Conservation (phyloP, 768 basidiomycete genomes). For the Kwoniella botswanensis region DNA sequence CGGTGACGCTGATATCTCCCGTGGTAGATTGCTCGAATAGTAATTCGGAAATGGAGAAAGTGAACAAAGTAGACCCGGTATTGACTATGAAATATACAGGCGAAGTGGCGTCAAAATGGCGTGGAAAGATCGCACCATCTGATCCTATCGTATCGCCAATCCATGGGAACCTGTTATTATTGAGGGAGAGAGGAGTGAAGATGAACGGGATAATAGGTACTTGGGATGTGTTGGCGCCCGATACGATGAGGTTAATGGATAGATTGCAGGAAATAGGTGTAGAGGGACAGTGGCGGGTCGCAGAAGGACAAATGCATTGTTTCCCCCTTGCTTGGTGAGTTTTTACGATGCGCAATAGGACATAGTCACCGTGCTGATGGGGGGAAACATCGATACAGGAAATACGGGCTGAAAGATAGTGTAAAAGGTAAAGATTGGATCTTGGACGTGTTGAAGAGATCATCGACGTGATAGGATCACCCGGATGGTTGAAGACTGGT, state of each 20-base stretch:
- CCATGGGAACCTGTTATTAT: neutral
- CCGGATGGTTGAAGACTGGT: neutral
- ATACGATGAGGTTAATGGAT: constrained; percentile 7
- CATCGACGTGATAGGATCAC: neutral
- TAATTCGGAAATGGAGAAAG: constrained; percentile 4
- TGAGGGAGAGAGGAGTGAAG: neutral
- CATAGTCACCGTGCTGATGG: neutral
- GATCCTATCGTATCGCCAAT: constrained; percentile 6
- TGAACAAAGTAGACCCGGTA: constrained; percentile 2
- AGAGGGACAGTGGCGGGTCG: constrained; percentile 1
- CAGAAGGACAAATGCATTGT: constrained; percentile 12
- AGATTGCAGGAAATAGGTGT: neutral
- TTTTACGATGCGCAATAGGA: neutral
- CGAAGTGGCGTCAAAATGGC: constrained; percentile 10
- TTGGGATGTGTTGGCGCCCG: constrained; percentile 11
- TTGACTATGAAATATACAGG: neutral
- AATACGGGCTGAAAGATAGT: constrained; percentile 8
- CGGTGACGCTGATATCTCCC: constrained; percentile 4
- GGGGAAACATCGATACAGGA: neutral
- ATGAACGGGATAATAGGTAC: constrained; percentile 13
- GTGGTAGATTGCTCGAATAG: constrained; percentile 8
- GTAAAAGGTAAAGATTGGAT: constrained; percentile 8
- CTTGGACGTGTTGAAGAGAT: neutral
- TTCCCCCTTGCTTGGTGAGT: constrained; percentile 13
- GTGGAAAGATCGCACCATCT: neutral